Evolutionary conservation across 2,329 filamentous ascomycete species (phyloP), one percentile per base, ranked within the genome.

Genomic region (Ceratocystiopsis sp.): DNA sequence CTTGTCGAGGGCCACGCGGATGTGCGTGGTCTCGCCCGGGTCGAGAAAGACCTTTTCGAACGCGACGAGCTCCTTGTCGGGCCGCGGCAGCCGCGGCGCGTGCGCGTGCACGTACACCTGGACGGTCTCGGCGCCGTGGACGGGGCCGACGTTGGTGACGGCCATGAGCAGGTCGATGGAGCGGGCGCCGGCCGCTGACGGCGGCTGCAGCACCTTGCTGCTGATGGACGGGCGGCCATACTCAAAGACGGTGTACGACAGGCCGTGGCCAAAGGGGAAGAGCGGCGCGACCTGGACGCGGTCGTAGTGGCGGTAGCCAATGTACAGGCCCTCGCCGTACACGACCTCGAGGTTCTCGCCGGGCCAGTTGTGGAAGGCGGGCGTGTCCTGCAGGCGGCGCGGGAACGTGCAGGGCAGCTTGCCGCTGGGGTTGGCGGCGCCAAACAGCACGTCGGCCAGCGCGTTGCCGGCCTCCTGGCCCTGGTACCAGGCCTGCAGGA

Each of bases 371-470:
- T 78, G 70, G 59, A 73, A 82, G 0, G 80, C 75, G 1, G 80
- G 80, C 25, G 79, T 78, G 51, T 83, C 75, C 52, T 78, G 67
- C 2, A 75, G 54, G 2, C 64, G 62, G 33, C 62, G 64, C 1
- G 80, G 80, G 59, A 82, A 84, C 0, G 67, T 75, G 8, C 82
- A 60, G 0, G 76, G 73, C 2, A 82, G 61, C 54, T 80, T 82
- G 3, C 72, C 79, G 43, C 68, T 78, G 0, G 84, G 84, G 54
- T 82, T 86, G 39, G 73, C 69, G 48, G 78, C 71, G 40, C 82
- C 84, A 49, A 84, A 82, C 16, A 89, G 65, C 2, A 89, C 69
- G 50, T 89, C 83, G 0, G 80, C 82, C 48, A 93, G 79, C 12
- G 77, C 78, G 54, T 87, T 85, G 2, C 78, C 78, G 1, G 75